Evolutionary conservation across 768 basidiomycete species (phyloP), one percentile per base, ranked within the genome.

Genomic region (Austroboletus eburneus): DNA sequence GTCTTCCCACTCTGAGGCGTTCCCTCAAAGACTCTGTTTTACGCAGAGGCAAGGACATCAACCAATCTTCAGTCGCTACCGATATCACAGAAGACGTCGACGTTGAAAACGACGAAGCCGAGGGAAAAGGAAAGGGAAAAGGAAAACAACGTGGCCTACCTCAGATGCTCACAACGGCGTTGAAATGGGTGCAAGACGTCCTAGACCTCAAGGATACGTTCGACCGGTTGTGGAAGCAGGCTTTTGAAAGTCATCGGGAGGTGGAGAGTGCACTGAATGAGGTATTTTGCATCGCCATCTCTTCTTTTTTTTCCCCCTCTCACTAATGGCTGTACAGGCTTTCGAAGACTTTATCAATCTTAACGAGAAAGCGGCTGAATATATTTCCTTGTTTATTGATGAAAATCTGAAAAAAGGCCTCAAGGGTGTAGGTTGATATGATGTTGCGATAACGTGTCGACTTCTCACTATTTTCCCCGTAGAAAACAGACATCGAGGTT

Each of bases 401-500:
- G 94, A 98, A 49, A 85, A 98, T 62, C 75, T 99, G 20, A 92
- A 86, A 68, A 90, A 92, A 59, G 95, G 95, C 0, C 74, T 97
- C 24, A 96, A 91, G 71, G 91, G 92, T 46, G 94, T 95, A 65
- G 57, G 89, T 72, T 3, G 27, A 20, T 8, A 21, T 37, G 6
- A 8, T 12, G 18, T 24, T 42, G 33, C 18, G n/a, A 16, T 35
- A 46, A 17, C 39, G 8, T 0, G 24, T 35, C 13, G 9, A 35
- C 18, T 41, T 23, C 29, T 48, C 16, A 52, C 27, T 21, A 18
- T 30, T 25, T 14, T 37, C 23, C n/a, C 3, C 46, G 2, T 59
- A 97, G 96, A 97, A 96, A 94, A 81, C 89, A 22, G 96, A 98
- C 48, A 72, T 76, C 17, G 96, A 99, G 60, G 85, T 98, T 42